Percentiles rank a stretch among this genome's conserved stretches.
These are phyloP conservation scores for Hemileia vastatrix DNA, from an alignment of 1,284 basidiomycete genomes.

Conservation along the genomic window DNA sequence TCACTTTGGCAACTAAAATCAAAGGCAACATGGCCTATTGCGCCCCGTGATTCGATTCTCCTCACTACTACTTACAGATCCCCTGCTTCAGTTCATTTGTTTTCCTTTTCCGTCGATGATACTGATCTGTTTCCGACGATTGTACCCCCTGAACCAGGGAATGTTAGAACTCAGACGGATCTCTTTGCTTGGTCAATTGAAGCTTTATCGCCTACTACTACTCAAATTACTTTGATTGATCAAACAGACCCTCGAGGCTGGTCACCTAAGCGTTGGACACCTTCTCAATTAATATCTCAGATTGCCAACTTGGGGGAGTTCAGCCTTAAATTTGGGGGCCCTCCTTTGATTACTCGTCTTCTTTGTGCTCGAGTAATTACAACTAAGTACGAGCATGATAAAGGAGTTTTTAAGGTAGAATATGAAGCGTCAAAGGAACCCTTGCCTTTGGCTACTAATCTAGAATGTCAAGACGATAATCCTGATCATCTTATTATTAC, in stretches of 20 bases:
- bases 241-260: conserved; percentile 96
- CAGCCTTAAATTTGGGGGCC: conserved; percentile 86
- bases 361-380: conserved; percentile 64
- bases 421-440: conserved; percentile 59
- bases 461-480: conserved; percentile 20
- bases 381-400: conserved; percentile 77
- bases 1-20: conserved; percentile 84
- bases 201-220: conserved; percentile 86
- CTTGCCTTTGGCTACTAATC: conserved; percentile 39
- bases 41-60: conserved; percentile 81
- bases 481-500: background rate
- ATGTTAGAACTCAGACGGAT: conserved; percentile 88
- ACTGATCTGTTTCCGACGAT: conserved; percentile 70
- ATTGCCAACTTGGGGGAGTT: conserved; percentile 85
- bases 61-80: conserved; percentile 96
- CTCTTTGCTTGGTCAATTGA: conserved; percentile 96
- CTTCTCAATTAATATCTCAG: conserved; percentile 63
- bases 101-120: conserved; percentile 89
- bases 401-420: conserved; percentile 68
- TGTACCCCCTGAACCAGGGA: conserved; percentile 59
- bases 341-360: conserved; percentile 75
- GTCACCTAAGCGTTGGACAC: conserved; percentile 89
- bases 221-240: conserved; percentile 84
- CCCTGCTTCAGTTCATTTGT: conserved; percentile 85
- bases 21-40: conserved; percentile 80